Conservation (phyloP, 2,329 filamentous ascomycete genomes). For the Apiospora saccharicola region DNA sequence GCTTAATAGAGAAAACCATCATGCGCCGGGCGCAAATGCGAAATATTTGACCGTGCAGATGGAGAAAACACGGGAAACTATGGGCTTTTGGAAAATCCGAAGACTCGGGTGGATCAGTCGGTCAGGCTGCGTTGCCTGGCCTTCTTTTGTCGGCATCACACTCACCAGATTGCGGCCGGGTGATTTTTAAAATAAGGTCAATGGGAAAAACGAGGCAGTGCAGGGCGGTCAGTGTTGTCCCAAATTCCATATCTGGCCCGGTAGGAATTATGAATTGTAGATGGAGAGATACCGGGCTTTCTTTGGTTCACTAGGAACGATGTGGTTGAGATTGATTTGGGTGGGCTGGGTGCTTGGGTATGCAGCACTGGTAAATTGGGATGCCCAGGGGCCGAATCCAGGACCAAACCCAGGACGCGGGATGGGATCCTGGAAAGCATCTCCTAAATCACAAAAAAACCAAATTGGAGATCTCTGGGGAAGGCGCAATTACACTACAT, state of each 20-base stretch:
- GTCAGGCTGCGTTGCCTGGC: neutral
- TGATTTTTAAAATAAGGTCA: slow-evolving; percentile 9
- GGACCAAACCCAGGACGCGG: slow-evolving; percentile 3
- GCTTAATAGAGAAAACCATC: slow-evolving; percentile 10
- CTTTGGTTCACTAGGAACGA: neutral
- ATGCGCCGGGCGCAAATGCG: slow-evolving; percentile 10
- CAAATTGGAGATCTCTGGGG: slow-evolving; percentile 12
- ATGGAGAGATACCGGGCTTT: neutral
- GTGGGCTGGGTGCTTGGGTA: slow-evolving; percentile 4
- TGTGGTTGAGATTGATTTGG: slow-evolving; percentile 13
- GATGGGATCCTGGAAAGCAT: slow-evolving; percentile 2
- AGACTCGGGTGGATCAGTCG: neutral
- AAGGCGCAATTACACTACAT: slow-evolving; percentile 9
- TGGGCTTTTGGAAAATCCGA: slow-evolving; percentile 6
- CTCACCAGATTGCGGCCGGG: slow-evolving; percentile 1
- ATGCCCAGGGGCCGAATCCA: neutral
- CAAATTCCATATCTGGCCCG: neutral
- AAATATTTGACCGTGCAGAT: slow-evolving; percentile 13
- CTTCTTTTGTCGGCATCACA: slow-evolving; percentile 2
- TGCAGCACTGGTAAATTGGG: neutral
- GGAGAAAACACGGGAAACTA: slow-evolving; percentile 10
- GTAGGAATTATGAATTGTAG: too few species aligned
- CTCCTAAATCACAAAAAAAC: neutral
- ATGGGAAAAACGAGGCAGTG: slow-evolving; percentile 12
- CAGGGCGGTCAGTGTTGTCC: neutral